These are phyloP conservation scores for Cladobotryum mycophilum DNA, from an alignment of 2,329 filamentous ascomycete species.

Conservation along the genomic window DNA sequence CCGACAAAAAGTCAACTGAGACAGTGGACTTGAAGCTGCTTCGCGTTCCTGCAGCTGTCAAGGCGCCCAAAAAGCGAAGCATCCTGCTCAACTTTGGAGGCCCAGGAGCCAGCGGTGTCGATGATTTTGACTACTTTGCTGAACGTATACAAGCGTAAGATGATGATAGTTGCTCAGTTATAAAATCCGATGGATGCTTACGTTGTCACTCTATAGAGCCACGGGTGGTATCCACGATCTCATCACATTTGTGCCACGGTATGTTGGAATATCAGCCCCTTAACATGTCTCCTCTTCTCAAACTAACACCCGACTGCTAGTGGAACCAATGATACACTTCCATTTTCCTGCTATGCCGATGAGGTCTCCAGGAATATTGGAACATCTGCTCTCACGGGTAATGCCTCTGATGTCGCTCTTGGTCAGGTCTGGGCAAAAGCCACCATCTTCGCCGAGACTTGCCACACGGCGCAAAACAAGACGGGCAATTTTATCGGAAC, in stretches of 20 bases:
- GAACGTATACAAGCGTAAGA: conserved; percentile 9
- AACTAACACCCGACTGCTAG: conserved; percentile 8
- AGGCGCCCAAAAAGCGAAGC: conserved; percentile 20
- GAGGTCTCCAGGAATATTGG: background rate
- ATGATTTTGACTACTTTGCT: conserved; percentile 2
- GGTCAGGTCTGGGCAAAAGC: conserved; percentile 19
- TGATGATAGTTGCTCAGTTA: background rate
- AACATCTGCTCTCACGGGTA: conserved; percentile 1
- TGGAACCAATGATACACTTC: conserved; percentile 22
- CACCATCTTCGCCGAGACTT: conserved; percentile 16
- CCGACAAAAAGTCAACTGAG: conserved; percentile 13
- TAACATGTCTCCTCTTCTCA: too few relatives aligned
- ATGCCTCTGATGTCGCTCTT: conserved; percentile 16
- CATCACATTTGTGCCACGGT: conserved; percentile 23
- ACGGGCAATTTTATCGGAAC: conserved; percentile 35
- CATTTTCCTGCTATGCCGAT: conserved; percentile 19
- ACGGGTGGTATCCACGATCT: conserved; percentile 22
- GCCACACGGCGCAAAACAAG: conserved; percentile 18
- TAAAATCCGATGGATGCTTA: background rate
- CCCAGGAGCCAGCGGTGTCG: conserved; percentile 12
- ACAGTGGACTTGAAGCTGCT: conserved; percentile 11
- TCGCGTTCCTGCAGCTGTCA: conserved; percentile 8
- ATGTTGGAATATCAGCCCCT: background rate
- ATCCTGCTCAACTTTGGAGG: conserved; percentile 27
- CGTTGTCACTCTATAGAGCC: conserved; percentile 5